Base-by-base conservation (phyloP, 495 filamentous ascomycete species). In the Tetracladium setigerum region DNA sequence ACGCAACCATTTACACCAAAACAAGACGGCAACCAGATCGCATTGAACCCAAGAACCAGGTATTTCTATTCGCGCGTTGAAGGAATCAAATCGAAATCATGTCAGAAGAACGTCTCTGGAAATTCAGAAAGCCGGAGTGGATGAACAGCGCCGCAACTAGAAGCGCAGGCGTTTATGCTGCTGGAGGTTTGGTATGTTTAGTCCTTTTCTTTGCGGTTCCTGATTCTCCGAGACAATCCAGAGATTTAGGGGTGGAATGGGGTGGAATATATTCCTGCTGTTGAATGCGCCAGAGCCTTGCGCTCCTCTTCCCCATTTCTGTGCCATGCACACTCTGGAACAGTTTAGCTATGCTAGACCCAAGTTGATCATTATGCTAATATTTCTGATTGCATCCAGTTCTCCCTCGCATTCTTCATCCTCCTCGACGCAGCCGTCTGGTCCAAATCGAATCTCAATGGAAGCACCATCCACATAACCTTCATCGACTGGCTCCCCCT, bases 401-500 rank as follows among this genome's bases (percentile, higher is more conserved):
- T 96, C 77, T 90, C 94, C 41, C 79, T 95, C 52, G 92, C 89
- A 36, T 92, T 97, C 78, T 99, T 91, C 82, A 82, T 87, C 72
- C 80, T 96, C 57, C 79, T 99, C 68, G 94, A 99, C 66, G 81
- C 84, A 36, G 84, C 92, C 15, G 79, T 88, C 38, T 97, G 84
- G 76, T 95, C 87, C 43, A 80, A 84, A 58, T 89, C 86, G 47
- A 47, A 73, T 31, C 77, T 74, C 57, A 97, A 95, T 70, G 81
- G 76, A 43, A 85, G 84, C 15, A 65, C 79, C 62, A 77, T 95
- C 43, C 90, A 99, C 72, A 81, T 99, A 59, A 90, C 78, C 62
- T 96, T 97, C 66, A 78, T 97, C 59, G 94, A 99, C 76, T 99
- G 94, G 94, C 87, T 99, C 54, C 94, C 94, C 16, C 82, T 89